Evolutionary conservation across 331 rosid species (phyloP).

Genomic region (Rhamnella rubrinervis): DNA sequence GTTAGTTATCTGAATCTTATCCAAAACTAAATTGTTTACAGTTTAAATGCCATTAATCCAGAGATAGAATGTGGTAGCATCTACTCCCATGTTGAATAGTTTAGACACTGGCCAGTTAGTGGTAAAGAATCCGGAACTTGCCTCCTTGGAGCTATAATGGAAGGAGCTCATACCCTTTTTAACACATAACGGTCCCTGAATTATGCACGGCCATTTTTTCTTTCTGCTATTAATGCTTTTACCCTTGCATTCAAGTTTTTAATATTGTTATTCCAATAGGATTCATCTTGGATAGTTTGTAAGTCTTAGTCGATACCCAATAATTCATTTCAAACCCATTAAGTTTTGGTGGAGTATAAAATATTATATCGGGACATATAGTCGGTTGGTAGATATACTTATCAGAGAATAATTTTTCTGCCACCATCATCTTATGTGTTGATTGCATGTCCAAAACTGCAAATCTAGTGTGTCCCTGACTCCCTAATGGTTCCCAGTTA

Average conservation of each 20-base stretch:
- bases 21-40: not conserved
- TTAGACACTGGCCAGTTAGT: not conserved
- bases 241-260: too few species aligned
- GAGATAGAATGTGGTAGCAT: not conserved
- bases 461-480: not conserved
- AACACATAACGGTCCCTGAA: not conserved
- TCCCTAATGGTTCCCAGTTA: too few species aligned
- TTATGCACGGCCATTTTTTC: not conserved
- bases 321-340: not conserved
- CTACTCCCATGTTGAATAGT: not conserved
- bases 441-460: not conserved
- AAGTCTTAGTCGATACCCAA: too few species aligned
- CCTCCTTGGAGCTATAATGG: not conserved
- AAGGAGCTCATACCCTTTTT: not conserved
- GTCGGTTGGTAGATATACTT: too few species aligned
- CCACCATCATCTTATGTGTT: too few species aligned
- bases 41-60: not conserved
- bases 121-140: not conserved
- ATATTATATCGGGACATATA: not conserved
- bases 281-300: too few species aligned
- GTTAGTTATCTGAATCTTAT: slow-evolving; percentile 34
- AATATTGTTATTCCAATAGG: too few species aligned
- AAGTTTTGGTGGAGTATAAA: not conserved
- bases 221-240: not conserved
- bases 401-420: too few species aligned